phyloP scores from a whole-genome alignment of 768 basidiomycete species.

The Kwoniella botswanensis region DNA sequence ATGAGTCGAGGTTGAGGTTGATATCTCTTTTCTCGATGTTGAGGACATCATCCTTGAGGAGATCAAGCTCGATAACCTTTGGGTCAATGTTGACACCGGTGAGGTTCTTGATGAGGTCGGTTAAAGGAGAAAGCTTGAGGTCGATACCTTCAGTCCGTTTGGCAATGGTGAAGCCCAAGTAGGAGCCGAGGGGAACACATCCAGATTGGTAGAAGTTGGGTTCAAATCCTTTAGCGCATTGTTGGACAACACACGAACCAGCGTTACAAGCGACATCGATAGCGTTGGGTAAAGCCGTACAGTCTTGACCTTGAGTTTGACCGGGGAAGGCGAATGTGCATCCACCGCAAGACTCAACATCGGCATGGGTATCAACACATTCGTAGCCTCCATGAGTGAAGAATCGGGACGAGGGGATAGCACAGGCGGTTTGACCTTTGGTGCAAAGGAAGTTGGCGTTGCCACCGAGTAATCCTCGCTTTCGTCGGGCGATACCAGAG shows the following conservation, averaged over 20 bases:
- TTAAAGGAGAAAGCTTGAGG: neutral
- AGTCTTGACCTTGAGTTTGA: conserved; percentile 7
- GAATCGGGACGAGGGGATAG: neutral
- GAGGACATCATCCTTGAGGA: neutral
- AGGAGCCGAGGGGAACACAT: neutral
- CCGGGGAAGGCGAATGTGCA: neutral
- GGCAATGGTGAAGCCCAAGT: neutral
- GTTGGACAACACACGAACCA: conserved; percentile 3
- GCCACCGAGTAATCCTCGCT: neutral
- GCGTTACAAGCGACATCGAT: neutral
- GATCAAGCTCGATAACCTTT: neutral
- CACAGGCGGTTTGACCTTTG: conserved; percentile 5
- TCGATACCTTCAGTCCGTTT: neutral
- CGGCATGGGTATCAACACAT: conserved; percentile 1
- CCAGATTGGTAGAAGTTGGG: neutral
- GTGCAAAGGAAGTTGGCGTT: neutral
- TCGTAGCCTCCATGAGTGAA: neutral
- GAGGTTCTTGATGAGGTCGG: conserved; percentile 8
- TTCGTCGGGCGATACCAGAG: neutral
- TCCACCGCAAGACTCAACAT: conserved; percentile 4
- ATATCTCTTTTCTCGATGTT: neutral
- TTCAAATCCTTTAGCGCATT: conserved; percentile 1
- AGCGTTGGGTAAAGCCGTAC: neutral
- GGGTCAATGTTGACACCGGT: neutral
- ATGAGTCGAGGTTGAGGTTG: neutral